A percentile compares a stretch with the other conserved stretches of the same genome.
Conservation (phyloP, 2,329 filamentous ascomycete genomes). For the Curvularia spicifera region DNA sequence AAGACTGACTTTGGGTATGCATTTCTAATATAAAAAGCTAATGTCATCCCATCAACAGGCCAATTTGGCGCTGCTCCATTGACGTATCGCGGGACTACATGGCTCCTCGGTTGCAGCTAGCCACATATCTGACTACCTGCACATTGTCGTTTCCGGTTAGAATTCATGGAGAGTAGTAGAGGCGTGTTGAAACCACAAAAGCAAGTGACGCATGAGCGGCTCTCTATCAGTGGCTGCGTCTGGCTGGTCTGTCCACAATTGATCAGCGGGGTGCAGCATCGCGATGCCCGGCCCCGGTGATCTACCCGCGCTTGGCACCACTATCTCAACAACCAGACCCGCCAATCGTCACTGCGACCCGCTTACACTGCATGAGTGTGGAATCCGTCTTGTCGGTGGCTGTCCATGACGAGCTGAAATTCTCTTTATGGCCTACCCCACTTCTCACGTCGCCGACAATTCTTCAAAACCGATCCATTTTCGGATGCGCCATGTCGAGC, state of each 20-base stretch:
- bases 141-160: conserved; percentile 1
- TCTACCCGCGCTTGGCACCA: conserved; percentile 16
- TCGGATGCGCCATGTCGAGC: conserved; percentile 1
- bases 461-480: conserved; percentile 1
- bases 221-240: background rate
- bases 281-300: conserved; percentile 8
- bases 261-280: conserved; percentile 15
- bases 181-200: conserved; percentile 8
- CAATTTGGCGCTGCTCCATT: conserved; percentile 3
- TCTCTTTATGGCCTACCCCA: conserved; percentile 3
- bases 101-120: background rate
- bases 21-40: background rate
- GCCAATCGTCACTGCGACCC: conserved; percentile 2
- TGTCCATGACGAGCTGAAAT: conserved; percentile 9
- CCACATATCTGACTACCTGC: background rate
- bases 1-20: background rate
- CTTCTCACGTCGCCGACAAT: conserved; percentile 16
- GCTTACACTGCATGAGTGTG: conserved; percentile 1
- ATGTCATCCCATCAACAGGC: background rate
- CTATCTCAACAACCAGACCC: background rate
- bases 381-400: background rate
- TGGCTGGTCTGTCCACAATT: conserved; percentile 4
- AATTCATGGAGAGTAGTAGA: background rate
- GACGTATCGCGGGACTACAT: background rate
- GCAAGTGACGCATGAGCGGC: conserved; percentile 5